Evolutionary conservation across 768 basidiomycete species (phyloP).

Genomic region (Boletus pseudo-olivaceus): DNA sequence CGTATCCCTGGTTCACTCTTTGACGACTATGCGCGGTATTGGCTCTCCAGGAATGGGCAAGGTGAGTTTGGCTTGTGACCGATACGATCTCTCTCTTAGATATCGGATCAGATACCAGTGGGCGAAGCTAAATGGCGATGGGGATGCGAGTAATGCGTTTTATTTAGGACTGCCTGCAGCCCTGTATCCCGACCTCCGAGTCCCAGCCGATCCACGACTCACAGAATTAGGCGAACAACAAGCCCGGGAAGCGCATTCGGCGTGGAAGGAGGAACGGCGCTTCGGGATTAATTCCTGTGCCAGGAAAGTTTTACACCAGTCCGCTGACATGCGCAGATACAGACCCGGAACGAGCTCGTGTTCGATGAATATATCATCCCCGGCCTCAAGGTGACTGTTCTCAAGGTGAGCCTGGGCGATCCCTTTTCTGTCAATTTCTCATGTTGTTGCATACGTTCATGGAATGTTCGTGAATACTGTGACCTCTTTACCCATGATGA

Average conservation of each 20-base stretch:
- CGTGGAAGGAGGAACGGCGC: background rate
- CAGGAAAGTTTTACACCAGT: slow-evolving; percentile 13
- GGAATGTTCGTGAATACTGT: slow-evolving; percentile 59
- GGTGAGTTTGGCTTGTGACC: slow-evolving; percentile 34
- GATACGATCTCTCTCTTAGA: background rate
- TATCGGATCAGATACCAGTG: slow-evolving; percentile 40
- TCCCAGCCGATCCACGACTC: slow-evolving; percentile 38
- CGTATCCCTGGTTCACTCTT: background rate
- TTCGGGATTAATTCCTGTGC: background rate
- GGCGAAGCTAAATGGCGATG: slow-evolving; percentile 58
- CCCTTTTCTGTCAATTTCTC: no score
- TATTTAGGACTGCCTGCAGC: background rate
- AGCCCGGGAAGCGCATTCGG: slow-evolving; percentile 31
- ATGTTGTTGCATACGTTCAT: background rate
- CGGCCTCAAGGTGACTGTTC: slow-evolving; percentile 35
- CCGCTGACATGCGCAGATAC: slow-evolving; percentile 53
- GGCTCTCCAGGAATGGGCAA: slow-evolving; percentile 47
- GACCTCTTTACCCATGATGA: slow-evolving; percentile 72
- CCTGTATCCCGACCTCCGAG: background rate
- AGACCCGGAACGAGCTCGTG: slow-evolving; percentile 44
- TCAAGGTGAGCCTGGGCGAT: slow-evolving; percentile 43
- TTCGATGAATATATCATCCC: slow-evolving; percentile 38
- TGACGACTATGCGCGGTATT: background rate
- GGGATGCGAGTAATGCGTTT: slow-evolving; percentile 51
- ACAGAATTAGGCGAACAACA: slow-evolving; percentile 52